Conservation (phyloP, 495 filamentous ascomycete genomes). For the Tuber aestivum region DNA sequence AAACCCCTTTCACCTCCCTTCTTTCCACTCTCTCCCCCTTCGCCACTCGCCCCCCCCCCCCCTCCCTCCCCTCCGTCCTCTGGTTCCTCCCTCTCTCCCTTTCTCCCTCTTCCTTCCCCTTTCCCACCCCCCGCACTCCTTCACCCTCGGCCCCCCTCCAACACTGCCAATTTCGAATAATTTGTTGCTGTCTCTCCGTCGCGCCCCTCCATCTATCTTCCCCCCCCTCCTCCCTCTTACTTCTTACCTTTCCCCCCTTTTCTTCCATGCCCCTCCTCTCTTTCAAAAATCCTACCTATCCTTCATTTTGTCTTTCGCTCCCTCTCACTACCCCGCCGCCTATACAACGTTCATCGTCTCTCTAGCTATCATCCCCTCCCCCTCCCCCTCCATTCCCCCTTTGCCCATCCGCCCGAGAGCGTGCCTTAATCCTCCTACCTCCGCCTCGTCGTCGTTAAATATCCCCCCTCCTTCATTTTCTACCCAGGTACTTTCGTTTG, state of each 20-base stretch:
- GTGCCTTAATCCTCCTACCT: constrained; percentile 34
- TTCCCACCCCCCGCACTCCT: constrained; percentile 42
- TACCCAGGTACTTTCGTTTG: constrained; percentile 38
- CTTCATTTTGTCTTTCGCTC: constrained; percentile 46
- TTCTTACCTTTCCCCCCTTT: constrained; percentile 43
- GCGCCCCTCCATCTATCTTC: constrained; percentile 43
- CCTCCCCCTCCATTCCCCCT: constrained; percentile 46
- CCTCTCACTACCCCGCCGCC: constrained; percentile 43
- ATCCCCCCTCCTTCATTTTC: constrained; percentile 42
- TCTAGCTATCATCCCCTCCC: constrained; percentile 44
- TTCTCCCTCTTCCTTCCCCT: constrained; percentile 27
- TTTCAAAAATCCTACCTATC: constrained; percentile 44
- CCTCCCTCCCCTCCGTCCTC: constrained; percentile 41
- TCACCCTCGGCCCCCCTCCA: constrained; percentile 41
- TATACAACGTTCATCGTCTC: constrained; percentile 39
- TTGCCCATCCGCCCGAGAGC: constrained; percentile 46
- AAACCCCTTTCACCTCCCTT: constrained; percentile 41
- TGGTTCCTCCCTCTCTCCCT: constrained; percentile 39
- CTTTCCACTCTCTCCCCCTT: constrained; percentile 41
- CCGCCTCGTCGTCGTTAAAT: constrained; percentile 25
- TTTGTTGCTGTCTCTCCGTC: constrained; percentile 41
- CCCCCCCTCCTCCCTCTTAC: constrained; percentile 21
- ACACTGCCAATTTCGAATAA: constrained; percentile 41
- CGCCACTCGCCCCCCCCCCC: constrained; percentile 31
- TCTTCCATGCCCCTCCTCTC: constrained; percentile 44